Conservation (phyloP, 2,329 filamentous ascomycete species). For the Ophiognomonia clavigignenti-juglandacearum region DNA sequence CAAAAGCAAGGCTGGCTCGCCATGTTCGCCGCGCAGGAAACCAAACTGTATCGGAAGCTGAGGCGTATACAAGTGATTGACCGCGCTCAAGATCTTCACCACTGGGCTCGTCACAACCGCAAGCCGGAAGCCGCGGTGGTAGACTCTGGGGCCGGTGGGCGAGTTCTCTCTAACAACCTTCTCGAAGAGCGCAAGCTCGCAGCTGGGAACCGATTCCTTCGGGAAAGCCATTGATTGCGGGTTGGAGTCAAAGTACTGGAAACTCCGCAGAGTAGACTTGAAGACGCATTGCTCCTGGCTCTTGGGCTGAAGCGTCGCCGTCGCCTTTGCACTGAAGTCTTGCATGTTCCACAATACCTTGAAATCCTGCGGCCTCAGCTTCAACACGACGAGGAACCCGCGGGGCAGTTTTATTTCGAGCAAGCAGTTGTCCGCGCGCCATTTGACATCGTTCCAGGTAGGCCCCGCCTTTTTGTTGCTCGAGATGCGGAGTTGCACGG, state of each 20-base stretch:
- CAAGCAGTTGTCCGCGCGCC: conserved; percentile 63
- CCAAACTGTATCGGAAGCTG: conserved; percentile 71
- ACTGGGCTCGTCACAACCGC: conserved; percentile 72
- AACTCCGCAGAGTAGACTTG: conserved; percentile 63
- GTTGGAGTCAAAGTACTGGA: conserved; percentile 76
- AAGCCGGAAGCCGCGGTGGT: conserved; percentile 76
- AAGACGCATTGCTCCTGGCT: conserved; percentile 67
- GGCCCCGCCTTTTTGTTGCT: conserved; percentile 62
- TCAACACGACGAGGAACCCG: conserved; percentile 67
- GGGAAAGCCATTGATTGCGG: conserved; percentile 70
- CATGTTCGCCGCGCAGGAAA: conserved; percentile 67
- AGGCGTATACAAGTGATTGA: conserved; percentile 65
- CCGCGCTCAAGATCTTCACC: conserved; percentile 71
- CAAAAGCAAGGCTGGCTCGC: conserved; percentile 64
- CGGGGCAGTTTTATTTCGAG: conserved; percentile 69
- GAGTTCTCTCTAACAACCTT: conserved; percentile 62
- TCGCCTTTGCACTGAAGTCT: conserved; percentile 75
- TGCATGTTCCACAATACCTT: conserved; percentile 76
- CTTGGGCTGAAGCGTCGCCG: conserved; percentile 63
- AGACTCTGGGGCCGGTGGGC: conserved; percentile 64
- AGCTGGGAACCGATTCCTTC: conserved; percentile 65
- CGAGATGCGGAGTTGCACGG: conserved; percentile 71
- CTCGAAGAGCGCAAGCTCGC: conserved; percentile 73
- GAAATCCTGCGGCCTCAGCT: conserved; percentile 73
- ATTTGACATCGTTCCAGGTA: conserved; percentile 77